A percentile compares a stretch with the other conserved stretches of the same genome.
Evolutionary conservation across 2,329 filamentous ascomycete species (phyloP).

Genomic region (Neoascochyta sp.): DNA sequence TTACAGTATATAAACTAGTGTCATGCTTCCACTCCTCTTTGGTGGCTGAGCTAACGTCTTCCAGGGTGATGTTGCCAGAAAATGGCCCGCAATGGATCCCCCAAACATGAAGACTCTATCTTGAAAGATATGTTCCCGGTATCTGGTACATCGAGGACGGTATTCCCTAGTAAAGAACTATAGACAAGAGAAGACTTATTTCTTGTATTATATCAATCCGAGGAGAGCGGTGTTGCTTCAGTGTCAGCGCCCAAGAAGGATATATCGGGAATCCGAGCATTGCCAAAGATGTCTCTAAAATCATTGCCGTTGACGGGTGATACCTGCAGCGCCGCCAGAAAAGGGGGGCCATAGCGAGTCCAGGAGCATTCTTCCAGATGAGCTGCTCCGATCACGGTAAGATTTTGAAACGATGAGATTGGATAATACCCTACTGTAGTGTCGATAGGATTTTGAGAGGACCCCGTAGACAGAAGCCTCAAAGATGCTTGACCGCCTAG

Average conservation of each 20-base stretch:
- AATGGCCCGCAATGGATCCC: not conserved
- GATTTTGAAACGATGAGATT: not conserved
- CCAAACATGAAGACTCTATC: conserved; percentile 2
- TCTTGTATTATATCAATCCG: not conserved
- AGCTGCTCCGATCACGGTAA: not conserved
- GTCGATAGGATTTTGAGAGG: not conserved
- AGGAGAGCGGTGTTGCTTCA: not conserved
- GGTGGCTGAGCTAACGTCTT: not conserved
- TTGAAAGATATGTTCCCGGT: conserved; percentile 1
- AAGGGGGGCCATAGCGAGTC: conserved; percentile 1
- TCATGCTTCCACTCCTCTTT: not conserved
- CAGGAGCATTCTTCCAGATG: conserved; percentile 1
- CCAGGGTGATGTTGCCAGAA: not conserved
- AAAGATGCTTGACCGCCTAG: conserved; percentile 4
- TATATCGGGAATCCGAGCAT: conserved; percentile 2
- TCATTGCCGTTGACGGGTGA: not conserved
- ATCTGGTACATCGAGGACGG: not conserved
- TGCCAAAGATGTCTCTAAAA: conserved; percentile 1
- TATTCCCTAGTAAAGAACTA: not conserved
- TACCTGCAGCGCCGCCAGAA: conserved; percentile 1
- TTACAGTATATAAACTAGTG: not conserved
- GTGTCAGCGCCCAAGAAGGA: not conserved
- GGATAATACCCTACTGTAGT: not conserved
- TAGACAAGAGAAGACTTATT: not conserved
- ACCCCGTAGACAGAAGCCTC: conserved; percentile 2